phyloP scores from a whole-genome alignment of 2,329 filamentous ascomycete genomes.

The Colletotrichum karsti region DNA sequence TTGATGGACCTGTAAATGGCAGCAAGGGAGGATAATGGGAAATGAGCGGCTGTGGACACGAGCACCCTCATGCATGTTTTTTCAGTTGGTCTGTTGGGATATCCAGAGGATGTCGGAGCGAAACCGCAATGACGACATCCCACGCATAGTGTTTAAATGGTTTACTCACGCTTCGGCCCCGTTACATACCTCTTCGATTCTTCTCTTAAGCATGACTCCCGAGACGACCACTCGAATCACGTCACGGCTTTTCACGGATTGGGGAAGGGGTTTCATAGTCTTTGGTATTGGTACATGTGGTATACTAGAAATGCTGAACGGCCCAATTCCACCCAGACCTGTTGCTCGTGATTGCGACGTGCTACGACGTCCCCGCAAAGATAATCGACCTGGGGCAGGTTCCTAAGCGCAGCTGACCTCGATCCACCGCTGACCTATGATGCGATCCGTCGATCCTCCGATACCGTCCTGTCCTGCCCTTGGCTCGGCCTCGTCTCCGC shows the following conservation, averaged over 20 bases:
- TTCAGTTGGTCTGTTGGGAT: constrained; percentile 21
- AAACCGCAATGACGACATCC: constrained; percentile 20
- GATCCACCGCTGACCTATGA: too few species aligned
- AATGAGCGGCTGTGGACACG: neutral
- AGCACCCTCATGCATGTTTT: neutral
- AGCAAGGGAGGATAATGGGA: neutral
- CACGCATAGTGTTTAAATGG: constrained; percentile 22
- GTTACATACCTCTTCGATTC: neutral
- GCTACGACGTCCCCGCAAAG: neutral
- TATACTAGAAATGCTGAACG: constrained; percentile 21
- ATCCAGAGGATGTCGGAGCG: constrained; percentile 28
- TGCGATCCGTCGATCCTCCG: too few species aligned
- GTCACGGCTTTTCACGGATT: neutral
- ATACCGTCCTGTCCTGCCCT: too few species aligned
- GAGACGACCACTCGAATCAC: neutral
- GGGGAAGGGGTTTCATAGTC: neutral
- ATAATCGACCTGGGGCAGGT: too few species aligned
- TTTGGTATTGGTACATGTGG: constrained; percentile 8
- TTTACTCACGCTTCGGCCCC: neutral
- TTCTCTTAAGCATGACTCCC: neutral
- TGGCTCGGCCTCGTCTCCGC: too few species aligned
- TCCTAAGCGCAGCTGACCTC: too few species aligned
- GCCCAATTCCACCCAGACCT: neutral
- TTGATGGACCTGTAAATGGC: neutral
- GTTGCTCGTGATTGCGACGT: neutral